Evolutionary conservation across 805 yeast genomes (phyloP).

Genomic region (Zygosaccharomyces kombuchaensis): DNA sequence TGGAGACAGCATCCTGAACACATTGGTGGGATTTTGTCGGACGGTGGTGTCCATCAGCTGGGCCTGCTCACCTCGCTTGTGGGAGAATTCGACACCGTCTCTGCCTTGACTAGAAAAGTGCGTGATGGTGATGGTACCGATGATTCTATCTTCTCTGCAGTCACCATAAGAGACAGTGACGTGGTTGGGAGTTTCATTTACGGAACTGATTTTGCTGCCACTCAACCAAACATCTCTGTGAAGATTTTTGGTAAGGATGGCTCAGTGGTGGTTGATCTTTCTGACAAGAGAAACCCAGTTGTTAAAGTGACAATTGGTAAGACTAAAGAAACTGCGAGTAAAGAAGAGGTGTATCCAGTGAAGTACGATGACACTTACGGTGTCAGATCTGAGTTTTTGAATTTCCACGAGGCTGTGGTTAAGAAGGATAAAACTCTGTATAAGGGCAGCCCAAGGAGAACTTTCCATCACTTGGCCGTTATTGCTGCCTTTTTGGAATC

Average conservation of each 20-base stretch:
- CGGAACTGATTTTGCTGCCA: constrained; percentile 82
- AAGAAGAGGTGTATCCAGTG: constrained; percentile 36
- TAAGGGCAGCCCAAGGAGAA: constrained; percentile 62
- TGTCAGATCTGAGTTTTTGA: constrained; percentile 48
- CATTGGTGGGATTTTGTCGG: constrained; percentile 87
- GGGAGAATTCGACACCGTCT: constrained; percentile 66
- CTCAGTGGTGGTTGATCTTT: constrained; percentile 61
- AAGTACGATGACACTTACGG: constrained; percentile 51
- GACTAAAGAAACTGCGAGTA: constrained; percentile 25
- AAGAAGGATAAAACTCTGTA: constrained; percentile 57
- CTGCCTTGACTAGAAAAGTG: constrained; percentile 75
- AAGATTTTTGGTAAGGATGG: constrained; percentile 79
- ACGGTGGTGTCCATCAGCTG: constrained; percentile 95
- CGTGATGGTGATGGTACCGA: constrained; percentile 74
- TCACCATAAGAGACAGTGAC: constrained; percentile 53
- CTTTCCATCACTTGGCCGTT: constrained; percentile 90
- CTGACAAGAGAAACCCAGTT: constrained; percentile 39
- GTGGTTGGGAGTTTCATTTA: constrained; percentile 81
- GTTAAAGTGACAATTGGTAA: constrained; percentile 35
- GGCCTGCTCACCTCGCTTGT: constrained; percentile 79
- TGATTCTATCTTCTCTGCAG: constrained; percentile 71
- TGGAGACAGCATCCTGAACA: constrained; percentile 93
- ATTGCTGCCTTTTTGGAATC: constrained; percentile 82
- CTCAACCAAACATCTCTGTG: constrained; percentile 62
- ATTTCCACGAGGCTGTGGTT: constrained; percentile 56